Conservation (phyloP, 306 rosid species). For the Alnus glutinosa region DNA sequence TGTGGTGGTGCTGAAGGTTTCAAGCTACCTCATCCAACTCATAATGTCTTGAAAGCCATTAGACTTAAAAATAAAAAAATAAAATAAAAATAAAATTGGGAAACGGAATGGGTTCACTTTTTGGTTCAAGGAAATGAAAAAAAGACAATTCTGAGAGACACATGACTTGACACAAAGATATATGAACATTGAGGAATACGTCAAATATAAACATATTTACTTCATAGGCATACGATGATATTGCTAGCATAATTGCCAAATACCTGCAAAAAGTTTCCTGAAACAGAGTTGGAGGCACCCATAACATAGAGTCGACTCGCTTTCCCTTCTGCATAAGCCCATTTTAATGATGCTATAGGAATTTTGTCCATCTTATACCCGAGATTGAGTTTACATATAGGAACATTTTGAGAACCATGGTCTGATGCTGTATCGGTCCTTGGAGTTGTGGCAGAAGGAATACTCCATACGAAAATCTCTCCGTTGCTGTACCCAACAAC, state of each 20-base stretch:
- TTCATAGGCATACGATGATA: slow-evolving; percentile 1
- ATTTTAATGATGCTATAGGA: slow-evolving; percentile 65
- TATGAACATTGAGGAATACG: not conserved
- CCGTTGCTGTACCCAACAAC: slow-evolving; percentile 87
- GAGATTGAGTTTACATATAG: slow-evolving; percentile 67
- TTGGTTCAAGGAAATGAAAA: not conserved
- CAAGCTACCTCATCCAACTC: slow-evolving; percentile 1
- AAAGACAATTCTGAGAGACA: not conserved
- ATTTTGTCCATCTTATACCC: slow-evolving; percentile 78
- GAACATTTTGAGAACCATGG: slow-evolving; percentile 45
- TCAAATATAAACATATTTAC: slow-evolving; percentile 2
- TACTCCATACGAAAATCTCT: slow-evolving; percentile 76
- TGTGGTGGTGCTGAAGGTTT: not conserved
- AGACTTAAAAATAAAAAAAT: not conserved
- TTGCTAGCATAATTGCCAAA: slow-evolving; percentile 14
- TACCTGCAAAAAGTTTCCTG: slow-evolving; percentile 72
- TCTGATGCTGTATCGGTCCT: slow-evolving; percentile 39
- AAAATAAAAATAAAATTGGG: too few relatives aligned
- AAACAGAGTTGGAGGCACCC: slow-evolving; percentile 60
- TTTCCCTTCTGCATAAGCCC: slow-evolving; percentile 77
- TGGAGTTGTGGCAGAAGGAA: slow-evolving; percentile 45
- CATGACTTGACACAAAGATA: not conserved
- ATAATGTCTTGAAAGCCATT: not conserved
- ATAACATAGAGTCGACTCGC: slow-evolving; percentile 69
- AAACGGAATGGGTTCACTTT: too few relatives aligned